These are phyloP conservation scores for Fusarium floridanum DNA, from an alignment of 2,329 filamentous ascomycete species.

Conservation along the genomic window DNA sequence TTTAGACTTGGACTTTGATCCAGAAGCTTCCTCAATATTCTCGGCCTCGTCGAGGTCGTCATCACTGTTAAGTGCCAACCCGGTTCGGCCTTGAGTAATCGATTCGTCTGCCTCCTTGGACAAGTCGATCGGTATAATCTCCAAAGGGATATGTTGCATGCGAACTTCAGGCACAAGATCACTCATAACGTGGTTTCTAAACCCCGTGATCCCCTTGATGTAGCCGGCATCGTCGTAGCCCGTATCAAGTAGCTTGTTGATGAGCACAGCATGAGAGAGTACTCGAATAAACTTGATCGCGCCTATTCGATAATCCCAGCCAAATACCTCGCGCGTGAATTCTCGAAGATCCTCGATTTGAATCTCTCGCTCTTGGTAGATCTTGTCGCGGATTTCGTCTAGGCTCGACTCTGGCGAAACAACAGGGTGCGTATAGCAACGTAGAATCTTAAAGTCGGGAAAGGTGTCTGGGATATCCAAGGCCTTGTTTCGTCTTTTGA, in stretches of 20 bases:
- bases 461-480: constrained; percentile 84
- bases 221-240: constrained; percentile 58
- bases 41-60: constrained; percentile 68
- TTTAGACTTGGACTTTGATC: constrained; percentile 4
- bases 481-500: constrained; percentile 80
- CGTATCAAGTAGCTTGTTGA: constrained; percentile 63
- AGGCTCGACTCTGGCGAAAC: constrained; percentile 75
- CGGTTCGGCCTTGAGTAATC: constrained; percentile 63
- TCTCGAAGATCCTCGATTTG: constrained; percentile 69
- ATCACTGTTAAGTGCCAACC: constrained; percentile 73
- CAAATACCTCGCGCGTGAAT: constrained; percentile 84
- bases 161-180: constrained; percentile 84
- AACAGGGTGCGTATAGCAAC: constrained; percentile 89
- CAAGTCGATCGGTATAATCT: constrained; percentile 83
- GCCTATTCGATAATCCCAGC: constrained; percentile 84
- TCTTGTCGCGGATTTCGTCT: constrained; percentile 42
- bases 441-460: constrained; percentile 81
- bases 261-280: constrained; percentile 81
- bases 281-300: constrained; percentile 88
- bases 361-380: constrained; percentile 43
- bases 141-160: constrained; percentile 80
- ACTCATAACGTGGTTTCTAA: constrained; percentile 77
- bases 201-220: constrained; percentile 75
- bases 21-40: constrained; percentile 24
- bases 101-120: constrained; percentile 76